phyloP scores from a whole-genome alignment of 306 rosid genomes.

The cucumber (Cucumis sativus) region DNA sequence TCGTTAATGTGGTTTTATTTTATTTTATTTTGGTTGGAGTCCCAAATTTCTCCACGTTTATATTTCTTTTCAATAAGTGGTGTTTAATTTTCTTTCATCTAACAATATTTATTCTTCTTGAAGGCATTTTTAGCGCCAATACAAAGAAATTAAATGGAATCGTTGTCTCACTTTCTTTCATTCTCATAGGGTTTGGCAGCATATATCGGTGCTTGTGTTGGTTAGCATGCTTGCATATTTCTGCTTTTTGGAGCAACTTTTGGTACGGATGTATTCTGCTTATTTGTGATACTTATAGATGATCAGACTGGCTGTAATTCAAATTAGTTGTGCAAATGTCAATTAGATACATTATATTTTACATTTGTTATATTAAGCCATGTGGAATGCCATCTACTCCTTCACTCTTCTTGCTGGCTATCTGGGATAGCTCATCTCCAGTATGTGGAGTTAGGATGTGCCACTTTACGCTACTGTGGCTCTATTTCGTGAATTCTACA shows the following conservation, averaged over 20 bases:
- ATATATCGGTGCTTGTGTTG: conserved; percentile 58
- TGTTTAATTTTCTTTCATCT: background rate
- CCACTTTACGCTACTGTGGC: background rate
- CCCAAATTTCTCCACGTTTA: background rate
- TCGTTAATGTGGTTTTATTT: background rate
- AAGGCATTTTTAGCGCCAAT: background rate
- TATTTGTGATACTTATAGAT: background rate
- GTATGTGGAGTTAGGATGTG: background rate
- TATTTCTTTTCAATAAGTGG: background rate
- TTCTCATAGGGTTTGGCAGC: conserved; percentile 70
- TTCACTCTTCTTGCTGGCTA: background rate
- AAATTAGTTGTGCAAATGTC: background rate
- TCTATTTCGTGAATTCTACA: background rate
- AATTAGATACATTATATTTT: background rate
- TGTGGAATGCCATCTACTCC: background rate
- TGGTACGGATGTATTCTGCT: conserved; percentile 39
- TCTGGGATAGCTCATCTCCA: background rate
- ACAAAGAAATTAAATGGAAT: background rate
- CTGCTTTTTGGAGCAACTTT: conserved; percentile 86
- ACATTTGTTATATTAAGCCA: background rate
- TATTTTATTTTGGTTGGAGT: background rate
- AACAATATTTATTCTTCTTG: background rate
- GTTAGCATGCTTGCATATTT: conserved; percentile 92
- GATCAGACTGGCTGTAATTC: background rate
- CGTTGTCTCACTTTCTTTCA: conserved; percentile 5